A percentile compares a stretch with the other conserved stretches of the same genome.
phyloP scores from a whole-genome alignment of 345 rosid genomes.

The Lepidium didymum region DNA sequence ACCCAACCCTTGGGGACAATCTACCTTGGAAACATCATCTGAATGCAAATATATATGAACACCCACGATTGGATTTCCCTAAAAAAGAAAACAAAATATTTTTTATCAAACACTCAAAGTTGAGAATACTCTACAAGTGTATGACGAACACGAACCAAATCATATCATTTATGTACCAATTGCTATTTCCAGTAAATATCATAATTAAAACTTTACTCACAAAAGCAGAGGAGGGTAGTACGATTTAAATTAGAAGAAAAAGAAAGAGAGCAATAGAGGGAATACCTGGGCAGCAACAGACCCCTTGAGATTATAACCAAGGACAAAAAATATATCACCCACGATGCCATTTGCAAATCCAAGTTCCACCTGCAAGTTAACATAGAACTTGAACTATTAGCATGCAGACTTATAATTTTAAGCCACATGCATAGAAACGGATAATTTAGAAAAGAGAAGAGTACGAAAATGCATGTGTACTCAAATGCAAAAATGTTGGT shows the following conservation, averaged over 20 bases:
- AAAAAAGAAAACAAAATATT: conserved; percentile 21
- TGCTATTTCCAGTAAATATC: neutral
- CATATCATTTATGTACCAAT: neutral
- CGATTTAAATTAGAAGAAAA: neutral
- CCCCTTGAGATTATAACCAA: conserved; percentile 71
- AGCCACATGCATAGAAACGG: neutral
- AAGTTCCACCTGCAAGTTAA: conserved; percentile 57
- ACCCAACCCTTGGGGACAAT: conserved; percentile 72
- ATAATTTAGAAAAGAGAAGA: neutral
- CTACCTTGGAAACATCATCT: conserved; percentile 55
- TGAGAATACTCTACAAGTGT: neutral
- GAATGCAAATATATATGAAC: conserved; percentile 80
- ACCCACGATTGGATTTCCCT: conserved; percentile 92
- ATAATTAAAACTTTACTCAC: neutral
- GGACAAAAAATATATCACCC: conserved; percentile 68
- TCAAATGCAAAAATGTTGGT: conserved; percentile 2
- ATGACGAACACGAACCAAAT: neutral
- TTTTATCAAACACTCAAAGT: neutral
- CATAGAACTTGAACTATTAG: conserved; percentile 1
- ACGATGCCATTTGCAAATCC: conserved; percentile 70
- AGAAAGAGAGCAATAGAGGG: neutral
- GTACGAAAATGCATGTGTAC: neutral
- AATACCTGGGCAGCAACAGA: conserved; percentile 87
- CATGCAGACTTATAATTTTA: neutral
- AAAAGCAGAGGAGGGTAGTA: neutral